Evolutionary conservation across 2,329 filamentous ascomycete species (phyloP).

Genomic region (Pestalotiopsis sp.): DNA sequence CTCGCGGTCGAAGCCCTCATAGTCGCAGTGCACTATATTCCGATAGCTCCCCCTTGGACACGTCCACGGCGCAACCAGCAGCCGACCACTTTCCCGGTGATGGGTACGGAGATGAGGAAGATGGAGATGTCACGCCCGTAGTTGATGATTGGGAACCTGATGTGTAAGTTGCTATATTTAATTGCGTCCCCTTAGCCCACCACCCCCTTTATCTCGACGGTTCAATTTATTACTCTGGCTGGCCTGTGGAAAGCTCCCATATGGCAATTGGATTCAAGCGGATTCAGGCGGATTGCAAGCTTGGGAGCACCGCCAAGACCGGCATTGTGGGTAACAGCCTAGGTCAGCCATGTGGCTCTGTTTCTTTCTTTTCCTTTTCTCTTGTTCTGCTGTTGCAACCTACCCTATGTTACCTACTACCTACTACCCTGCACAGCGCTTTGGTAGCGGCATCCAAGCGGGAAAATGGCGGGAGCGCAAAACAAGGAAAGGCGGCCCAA

Average conservation of each 20-base stretch:
- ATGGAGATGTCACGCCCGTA: conserved; percentile 7
- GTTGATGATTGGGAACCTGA: background rate
- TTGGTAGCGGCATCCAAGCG: no score
- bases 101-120: background rate
- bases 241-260: background rate
- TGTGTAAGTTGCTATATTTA: conserved; percentile 1
- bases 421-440: no score
- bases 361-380: background rate
- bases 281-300: background rate
- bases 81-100: background rate
- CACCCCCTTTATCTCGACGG: background rate
- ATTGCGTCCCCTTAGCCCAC: background rate
- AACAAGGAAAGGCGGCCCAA: background rate
- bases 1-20: conserved; percentile 29
- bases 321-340: background rate
- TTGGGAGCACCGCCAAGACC: background rate
- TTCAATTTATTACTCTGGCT: background rate
- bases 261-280: background rate
- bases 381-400: no score
- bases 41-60: background rate
- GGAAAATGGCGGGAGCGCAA: no score
- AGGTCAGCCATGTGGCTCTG: background rate
- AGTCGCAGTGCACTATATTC: conserved; percentile 21
- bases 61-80: background rate
- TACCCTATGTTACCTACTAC: no score